Percentiles rank a stretch among this genome's conserved stretches.
Conservation (phyloP, 805 yeast genomes). For the Lachancea thermotolerans region DNA sequence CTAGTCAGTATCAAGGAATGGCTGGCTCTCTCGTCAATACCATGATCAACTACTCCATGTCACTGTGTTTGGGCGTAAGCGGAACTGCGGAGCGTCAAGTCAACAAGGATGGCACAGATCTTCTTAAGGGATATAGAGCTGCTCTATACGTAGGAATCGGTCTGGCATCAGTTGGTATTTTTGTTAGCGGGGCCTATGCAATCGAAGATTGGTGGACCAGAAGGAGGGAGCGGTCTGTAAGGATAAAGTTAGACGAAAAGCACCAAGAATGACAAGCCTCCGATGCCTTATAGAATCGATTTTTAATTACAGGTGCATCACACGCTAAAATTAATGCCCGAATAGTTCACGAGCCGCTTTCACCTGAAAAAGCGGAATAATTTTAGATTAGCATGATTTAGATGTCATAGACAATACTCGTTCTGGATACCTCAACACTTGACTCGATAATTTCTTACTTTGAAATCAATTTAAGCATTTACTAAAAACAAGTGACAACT, state of each 20-base stretch:
- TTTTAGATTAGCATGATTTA: too few relatives aligned
- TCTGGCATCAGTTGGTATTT: conserved; percentile 32
- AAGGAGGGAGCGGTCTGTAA: neutral
- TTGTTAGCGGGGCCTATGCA: conserved; percentile 14
- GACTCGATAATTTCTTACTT: too few relatives aligned
- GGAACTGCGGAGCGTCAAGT: conserved; percentile 53
- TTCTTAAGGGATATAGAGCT: conserved; percentile 44
- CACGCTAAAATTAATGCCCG: too few relatives aligned
- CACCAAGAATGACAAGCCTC: neutral
- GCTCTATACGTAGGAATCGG: conserved; percentile 61
- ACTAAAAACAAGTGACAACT: too few relatives aligned
- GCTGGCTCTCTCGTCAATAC: conserved; percentile 71
- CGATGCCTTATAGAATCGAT: too few relatives aligned
- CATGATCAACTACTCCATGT: conserved; percentile 63
- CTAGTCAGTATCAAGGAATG: conserved; percentile 63
- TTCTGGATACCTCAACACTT: too few relatives aligned
- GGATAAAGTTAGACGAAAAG: neutral
- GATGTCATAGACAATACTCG: too few relatives aligned
- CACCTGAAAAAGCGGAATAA: too few relatives aligned
- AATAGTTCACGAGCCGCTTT: too few relatives aligned
- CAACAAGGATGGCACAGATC: conserved; percentile 19
- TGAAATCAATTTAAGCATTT: too few relatives aligned
- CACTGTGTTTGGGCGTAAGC: conserved; percentile 64
- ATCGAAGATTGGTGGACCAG: conserved; percentile 1
- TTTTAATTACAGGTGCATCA: too few relatives aligned